A percentile compares a stretch with the other conserved stretches of the same genome.
Evolutionary conservation across 108 stramenopile genomes (phyloP).

Genomic region (Epithemia pelagica): DNA sequence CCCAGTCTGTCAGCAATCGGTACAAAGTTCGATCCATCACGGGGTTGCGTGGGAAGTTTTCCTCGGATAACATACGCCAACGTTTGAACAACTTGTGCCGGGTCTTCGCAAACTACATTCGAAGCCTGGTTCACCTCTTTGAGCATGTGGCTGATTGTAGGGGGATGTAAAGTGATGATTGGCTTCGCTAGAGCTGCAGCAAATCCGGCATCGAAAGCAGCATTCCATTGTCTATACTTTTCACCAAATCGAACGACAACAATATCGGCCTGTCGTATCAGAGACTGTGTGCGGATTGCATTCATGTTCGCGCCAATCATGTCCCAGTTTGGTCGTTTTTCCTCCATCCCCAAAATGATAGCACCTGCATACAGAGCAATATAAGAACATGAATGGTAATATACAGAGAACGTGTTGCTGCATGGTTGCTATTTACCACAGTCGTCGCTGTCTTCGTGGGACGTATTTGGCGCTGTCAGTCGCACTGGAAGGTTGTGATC

Average conservation of each 20-base stretch:
- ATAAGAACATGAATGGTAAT: no score
- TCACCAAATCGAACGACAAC: slow-evolving; percentile 86
- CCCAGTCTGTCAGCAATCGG: slow-evolving; percentile 79
- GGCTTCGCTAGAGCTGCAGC: slow-evolving; percentile 70
- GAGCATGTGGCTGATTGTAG: slow-evolving; percentile 76
- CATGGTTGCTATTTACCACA: no score
- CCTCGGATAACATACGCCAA: slow-evolving; percentile 78
- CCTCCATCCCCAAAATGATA: slow-evolving; percentile 79
- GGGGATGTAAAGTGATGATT: slow-evolving; percentile 78
- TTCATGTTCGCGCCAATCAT: slow-evolving; percentile 77
- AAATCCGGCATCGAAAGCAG: slow-evolving; percentile 84
- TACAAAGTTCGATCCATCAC: slow-evolving; percentile 59
- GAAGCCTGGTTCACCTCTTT: slow-evolving; percentile 84
- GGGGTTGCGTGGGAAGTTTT: slow-evolving; percentile 55
- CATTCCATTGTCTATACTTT: slow-evolving; percentile 87
- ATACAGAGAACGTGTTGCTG: no score
- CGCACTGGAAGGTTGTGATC: slow-evolving; percentile 56
- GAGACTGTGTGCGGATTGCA: slow-evolving; percentile 64
- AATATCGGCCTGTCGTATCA: slow-evolving; percentile 69
- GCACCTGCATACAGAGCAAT: no score
- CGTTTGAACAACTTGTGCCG: slow-evolving; percentile 74
- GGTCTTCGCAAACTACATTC: slow-evolving; percentile 64
- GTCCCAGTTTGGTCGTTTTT: slow-evolving; percentile 78
- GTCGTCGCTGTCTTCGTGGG: slow-evolving; percentile 83
- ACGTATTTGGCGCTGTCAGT: slow-evolving; percentile 62